These are phyloP conservation scores for Neurospora hispaniola DNA, from an alignment of 495 filamentous ascomycete genomes.

Conservation along the genomic window DNA sequence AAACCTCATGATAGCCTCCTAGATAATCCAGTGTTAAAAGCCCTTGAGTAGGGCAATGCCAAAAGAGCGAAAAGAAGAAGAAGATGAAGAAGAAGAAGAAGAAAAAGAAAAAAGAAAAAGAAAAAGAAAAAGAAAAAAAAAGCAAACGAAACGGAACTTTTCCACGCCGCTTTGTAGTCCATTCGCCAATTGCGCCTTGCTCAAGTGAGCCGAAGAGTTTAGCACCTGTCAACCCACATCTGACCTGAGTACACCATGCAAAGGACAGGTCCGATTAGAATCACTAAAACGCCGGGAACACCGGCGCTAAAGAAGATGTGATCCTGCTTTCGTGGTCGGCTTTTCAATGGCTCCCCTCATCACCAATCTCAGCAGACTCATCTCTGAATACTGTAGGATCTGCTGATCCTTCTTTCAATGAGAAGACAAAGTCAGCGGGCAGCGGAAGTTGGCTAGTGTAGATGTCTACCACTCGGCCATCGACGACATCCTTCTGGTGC, in stretches of 20 bases:
- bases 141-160: background rate
- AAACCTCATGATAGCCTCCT: background rate
- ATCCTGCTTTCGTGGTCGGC: background rate
- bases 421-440: background rate
- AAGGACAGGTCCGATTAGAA: background rate
- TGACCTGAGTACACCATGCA: background rate
- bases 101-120: no score
- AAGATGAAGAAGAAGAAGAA: no score
- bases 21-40: background rate
- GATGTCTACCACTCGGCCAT: background rate
- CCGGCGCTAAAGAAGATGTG: background rate
- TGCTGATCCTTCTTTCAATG: background rate
- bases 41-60: background rate
- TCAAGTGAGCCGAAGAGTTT: background rate
- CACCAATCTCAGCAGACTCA: background rate
- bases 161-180: background rate
- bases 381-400: background rate
- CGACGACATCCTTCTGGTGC: slow-evolving; percentile 20
- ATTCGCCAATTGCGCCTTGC: background rate
- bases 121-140: no score
- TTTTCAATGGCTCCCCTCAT: background rate
- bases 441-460: background rate
- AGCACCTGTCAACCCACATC: background rate
- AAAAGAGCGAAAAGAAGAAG: background rate
- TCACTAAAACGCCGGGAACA: background rate